Conservation (phyloP, 352 stramenopile genomes). For the Phytophthora pseudosyringae region DNA sequence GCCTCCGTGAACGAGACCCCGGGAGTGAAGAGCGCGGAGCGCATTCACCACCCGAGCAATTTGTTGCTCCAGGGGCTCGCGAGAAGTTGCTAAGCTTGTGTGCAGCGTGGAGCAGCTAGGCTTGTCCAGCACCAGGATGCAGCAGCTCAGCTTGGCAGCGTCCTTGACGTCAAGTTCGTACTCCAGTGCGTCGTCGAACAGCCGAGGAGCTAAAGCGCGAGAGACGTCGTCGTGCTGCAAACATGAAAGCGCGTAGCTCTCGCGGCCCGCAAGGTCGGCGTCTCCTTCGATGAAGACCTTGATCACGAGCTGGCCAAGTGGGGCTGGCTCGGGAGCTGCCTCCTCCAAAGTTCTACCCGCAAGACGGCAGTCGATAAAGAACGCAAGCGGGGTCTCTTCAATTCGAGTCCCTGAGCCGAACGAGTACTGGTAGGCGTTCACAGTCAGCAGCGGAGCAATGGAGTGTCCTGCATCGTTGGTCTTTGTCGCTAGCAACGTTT, state of each 20-base stretch:
- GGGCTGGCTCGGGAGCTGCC: neutral
- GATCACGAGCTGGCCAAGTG: constrained; percentile 32
- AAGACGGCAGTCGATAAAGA: constrained; percentile 44
- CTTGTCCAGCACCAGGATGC: constrained; percentile 53
- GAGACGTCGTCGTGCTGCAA: constrained; percentile 41
- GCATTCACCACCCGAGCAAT: constrained; percentile 47
- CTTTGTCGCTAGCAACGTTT: constrained; percentile 25
- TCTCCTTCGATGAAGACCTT: constrained; percentile 74
- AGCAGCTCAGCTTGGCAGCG: constrained; percentile 48
- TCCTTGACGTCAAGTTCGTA: constrained; percentile 29
- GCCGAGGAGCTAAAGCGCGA: constrained; percentile 40
- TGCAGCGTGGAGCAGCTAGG: constrained; percentile 46
- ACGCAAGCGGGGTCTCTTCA: constrained; percentile 52
- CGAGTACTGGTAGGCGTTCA: constrained; percentile 44
- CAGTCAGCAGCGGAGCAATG: constrained; percentile 24
- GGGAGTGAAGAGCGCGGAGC: constrained; percentile 52
- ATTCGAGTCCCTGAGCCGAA: constrained; percentile 31
- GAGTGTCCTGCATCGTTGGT: neutral
- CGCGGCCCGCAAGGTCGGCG: constrained; percentile 48
- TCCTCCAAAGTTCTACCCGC: neutral
- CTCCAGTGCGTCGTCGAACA: constrained; percentile 47
- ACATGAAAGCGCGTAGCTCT: constrained; percentile 59
- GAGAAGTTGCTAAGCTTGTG: constrained; percentile 27
- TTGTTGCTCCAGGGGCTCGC: constrained; percentile 43
- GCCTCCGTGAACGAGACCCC: constrained; percentile 59